Percentiles rank a stretch among this genome's conserved stretches.
Evolutionary conservation across 2,329 filamentous ascomycete species (phyloP).

Genomic region (Pestalotiopsis sp.): DNA sequence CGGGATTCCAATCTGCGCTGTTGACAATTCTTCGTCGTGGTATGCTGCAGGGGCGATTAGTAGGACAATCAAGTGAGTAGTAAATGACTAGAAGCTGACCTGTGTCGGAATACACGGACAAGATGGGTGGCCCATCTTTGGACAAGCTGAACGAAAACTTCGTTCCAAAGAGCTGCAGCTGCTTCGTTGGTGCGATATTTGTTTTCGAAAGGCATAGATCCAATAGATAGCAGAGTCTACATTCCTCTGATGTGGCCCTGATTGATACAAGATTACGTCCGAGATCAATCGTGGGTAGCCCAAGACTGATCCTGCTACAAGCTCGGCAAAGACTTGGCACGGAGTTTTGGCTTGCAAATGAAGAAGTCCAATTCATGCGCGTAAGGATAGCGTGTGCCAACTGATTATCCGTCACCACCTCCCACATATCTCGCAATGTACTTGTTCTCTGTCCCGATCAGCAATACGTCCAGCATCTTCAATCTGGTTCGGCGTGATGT

Average conservation of each 20-base stretch:
- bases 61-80: too few relatives aligned
- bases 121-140: neutral
- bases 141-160: constrained; percentile 10
- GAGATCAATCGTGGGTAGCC: neutral
- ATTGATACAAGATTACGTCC: constrained; percentile 7
- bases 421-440: neutral
- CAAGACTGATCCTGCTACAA: neutral
- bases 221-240: constrained; percentile 12
- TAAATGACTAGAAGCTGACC: too few relatives aligned
- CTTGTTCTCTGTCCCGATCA: neutral
- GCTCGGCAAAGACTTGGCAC: neutral
- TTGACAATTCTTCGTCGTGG: too few relatives aligned
- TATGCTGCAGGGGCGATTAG: too few relatives aligned
- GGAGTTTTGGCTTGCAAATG: neutral
- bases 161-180: constrained; percentile 1
- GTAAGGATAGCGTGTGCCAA: neutral
- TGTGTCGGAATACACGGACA: constrained; percentile 17
- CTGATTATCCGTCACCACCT: neutral
- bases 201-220: neutral
- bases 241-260: neutral
- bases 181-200: neutral
- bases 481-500: neutral
- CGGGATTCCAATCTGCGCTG: constrained; percentile 11
- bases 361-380: neutral
- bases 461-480: too few relatives aligned